phyloP scores from a whole-genome alignment of 257 asterid species.

The Penstemon davidsonii region DNA sequence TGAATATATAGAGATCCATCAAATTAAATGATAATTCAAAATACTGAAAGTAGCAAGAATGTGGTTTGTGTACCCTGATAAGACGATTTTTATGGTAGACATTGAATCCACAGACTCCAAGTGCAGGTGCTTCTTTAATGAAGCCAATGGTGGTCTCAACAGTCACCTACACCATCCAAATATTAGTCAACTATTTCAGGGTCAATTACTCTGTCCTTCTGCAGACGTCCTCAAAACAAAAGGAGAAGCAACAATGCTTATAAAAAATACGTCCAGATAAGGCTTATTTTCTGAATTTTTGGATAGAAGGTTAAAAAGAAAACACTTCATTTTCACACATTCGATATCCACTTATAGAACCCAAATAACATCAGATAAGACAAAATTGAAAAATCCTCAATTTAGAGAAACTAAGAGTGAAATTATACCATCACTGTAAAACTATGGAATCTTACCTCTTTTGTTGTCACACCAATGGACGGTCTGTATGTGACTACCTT shows the following conservation, averaged over 20 bases:
- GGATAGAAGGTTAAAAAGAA: slow-evolving; percentile 15
- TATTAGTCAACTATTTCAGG: slow-evolving; percentile 7
- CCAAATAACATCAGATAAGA: slow-evolving; percentile 8
- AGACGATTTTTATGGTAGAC: slow-evolving; percentile 94
- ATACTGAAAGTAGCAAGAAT: slow-evolving; percentile 21
- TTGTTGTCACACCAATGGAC: slow-evolving; percentile 42
- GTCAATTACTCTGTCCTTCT: background rate
- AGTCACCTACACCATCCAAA: slow-evolving; percentile 44
- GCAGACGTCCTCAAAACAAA: background rate
- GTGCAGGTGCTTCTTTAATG: slow-evolving; percentile 79
- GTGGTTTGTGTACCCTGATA: slow-evolving; percentile 61
- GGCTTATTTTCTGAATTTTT: slow-evolving; percentile 1
- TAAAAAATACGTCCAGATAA: background rate
- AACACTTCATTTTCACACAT: slow-evolving; percentile 6
- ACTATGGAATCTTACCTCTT: slow-evolving; percentile 54
- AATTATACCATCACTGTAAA: slow-evolving; percentile 6
- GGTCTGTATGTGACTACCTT: slow-evolving; percentile 68
- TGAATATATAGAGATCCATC: no score
- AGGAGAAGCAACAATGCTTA: background rate
- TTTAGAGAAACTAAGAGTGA: background rate
- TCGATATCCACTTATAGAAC: slow-evolving; percentile 16
- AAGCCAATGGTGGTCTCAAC: slow-evolving; percentile 78
- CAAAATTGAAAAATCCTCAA: background rate
- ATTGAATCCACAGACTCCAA: slow-evolving; percentile 70
- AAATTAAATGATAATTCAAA: slow-evolving; percentile 7